Percentiles rank a stretch among this genome's conserved stretches.
Evolutionary conservation across 177 flowering plant species (phyloP).

Genomic region (Vitis hybrid): DNA sequence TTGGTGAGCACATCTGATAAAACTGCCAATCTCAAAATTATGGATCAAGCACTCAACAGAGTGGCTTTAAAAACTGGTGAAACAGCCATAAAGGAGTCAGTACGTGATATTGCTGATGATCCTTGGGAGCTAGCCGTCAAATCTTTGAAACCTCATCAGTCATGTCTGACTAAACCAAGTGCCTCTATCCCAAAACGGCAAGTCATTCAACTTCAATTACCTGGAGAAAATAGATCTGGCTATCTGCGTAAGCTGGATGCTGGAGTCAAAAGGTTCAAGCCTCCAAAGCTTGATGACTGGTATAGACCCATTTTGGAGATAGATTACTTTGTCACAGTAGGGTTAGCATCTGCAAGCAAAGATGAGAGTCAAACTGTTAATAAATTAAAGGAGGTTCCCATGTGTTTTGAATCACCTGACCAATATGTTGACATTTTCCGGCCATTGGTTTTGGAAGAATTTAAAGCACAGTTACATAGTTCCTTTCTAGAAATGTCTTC

Average conservation of each 20-base stretch:
- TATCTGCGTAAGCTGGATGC: conserved; percentile 39
- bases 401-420: conserved; percentile 66
- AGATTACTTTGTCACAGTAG: conserved; percentile 77
- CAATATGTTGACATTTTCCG: conserved; percentile 80
- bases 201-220: conserved; percentile 74
- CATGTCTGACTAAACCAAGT: conserved; percentile 33
- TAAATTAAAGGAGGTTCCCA: conserved; percentile 72
- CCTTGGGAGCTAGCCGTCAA: conserved; percentile 51
- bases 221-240: conserved; percentile 42
- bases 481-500: conserved; percentile 73
- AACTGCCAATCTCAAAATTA: conserved; percentile 22
- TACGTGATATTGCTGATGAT: conserved; percentile 47
- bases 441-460: conserved; percentile 92
- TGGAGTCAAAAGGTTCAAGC: conserved; percentile 62
- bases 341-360: conserved; percentile 47
- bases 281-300: conserved; percentile 89
- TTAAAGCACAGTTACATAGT: conserved; percentile 81
- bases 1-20: conserved; percentile 11
- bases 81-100: conserved; percentile 33
- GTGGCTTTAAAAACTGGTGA: conserved; percentile 20
- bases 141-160: conserved; percentile 32
- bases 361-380: conserved; percentile 33
- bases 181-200: conserved; percentile 60
- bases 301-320: conserved; percentile 74
- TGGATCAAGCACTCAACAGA: conserved; percentile 14